Evolutionary conservation across 2,329 filamentous ascomycete genomes (phyloP).

Genomic region (Aspergillus sp.): DNA sequence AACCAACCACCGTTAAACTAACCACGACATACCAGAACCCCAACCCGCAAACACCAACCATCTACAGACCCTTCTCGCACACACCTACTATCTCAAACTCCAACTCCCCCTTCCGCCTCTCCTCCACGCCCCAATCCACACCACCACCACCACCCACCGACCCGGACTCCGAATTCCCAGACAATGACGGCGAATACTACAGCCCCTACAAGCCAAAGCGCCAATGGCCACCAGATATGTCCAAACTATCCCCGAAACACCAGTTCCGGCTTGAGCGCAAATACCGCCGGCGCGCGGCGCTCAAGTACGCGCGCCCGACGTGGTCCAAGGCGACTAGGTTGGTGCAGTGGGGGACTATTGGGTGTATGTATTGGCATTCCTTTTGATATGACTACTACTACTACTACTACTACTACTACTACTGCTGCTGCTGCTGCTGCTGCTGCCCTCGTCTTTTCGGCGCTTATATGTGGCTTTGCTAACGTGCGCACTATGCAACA

Average conservation of each 20-base stretch:
- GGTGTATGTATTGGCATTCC: conserved; percentile 42
- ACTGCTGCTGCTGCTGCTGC: not conserved
- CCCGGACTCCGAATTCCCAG: not conserved
- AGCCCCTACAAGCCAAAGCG: conserved; percentile 62
- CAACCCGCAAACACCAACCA: not conserved
- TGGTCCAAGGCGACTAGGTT: conserved; percentile 61
- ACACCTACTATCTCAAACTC: not conserved
- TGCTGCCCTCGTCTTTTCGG: not conserved
- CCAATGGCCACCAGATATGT: conserved; percentile 65
- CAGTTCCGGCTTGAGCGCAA: conserved; percentile 68
- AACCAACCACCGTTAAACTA: not conserved
- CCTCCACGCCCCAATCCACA: conserved; percentile 9
- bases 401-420: not conserved
- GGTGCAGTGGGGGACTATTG: conserved; percentile 55
- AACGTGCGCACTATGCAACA: conserved; percentile 15
- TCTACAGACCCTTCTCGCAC: conserved; percentile 8
- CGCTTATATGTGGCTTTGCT: not conserved
- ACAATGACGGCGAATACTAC: conserved; percentile 31
- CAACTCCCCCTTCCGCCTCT: conserved; percentile 17
- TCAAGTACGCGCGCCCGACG: conserved; percentile 60
- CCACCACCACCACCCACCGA: not conserved
- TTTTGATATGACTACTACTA: not conserved
- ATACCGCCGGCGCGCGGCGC: conserved; percentile 60
- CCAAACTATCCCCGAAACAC: conserved; percentile 61
- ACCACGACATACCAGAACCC: not conserved